Evolutionary conservation across 2,329 filamentous ascomycete species (phyloP), one percentile per base, ranked within the genome.

Genomic region (Ascochyta koolunga): DNA sequence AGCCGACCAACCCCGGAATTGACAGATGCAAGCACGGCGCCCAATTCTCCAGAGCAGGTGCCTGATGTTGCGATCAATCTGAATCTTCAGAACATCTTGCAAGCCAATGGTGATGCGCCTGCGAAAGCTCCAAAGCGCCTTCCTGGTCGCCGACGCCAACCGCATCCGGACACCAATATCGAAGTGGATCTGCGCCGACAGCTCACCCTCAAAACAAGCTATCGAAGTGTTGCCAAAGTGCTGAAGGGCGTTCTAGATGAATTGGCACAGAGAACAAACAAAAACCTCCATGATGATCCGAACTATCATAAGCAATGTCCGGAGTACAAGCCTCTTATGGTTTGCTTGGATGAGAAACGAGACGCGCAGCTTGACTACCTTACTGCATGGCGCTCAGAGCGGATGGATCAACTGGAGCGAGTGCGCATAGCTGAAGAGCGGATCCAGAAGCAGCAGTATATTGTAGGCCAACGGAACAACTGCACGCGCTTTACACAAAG

Each of bases 181-280:
- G 79, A 82, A 64, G 73, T 76, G 15, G 74, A 78, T 50, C 69
- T 82, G 60, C 75, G 79, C 45, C 85, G 88, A 49, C 84, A 87
- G 68, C 81, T 87, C 61, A 83, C 88, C 62, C 78, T 90, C 64
- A 88, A 88, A 71, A 84, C 85, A 50, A 80, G 80, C 21, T 90
- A 85, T 72, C 81, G 84, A n/a, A 78, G 82, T 53, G 82, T 90
- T 45, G 81, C 85, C 54, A 82, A 84, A 62, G 79, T 83, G 25
- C 74, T 89, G 63, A 89, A 88, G 71, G 83, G 84, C 15, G 81
- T 86, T 9, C 77, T 89, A 13, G 84, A 86, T 54, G 86, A 89
- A 66, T 78, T 91, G 18, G 86, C 86, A 16, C 82, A 85, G 47
- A 80, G 85, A 29, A 82, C 78, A 45, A 74, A 88, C 53, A 82